These are phyloP conservation scores for Cystobasidium pallidum DNA, from an alignment of 1,284 basidiomycete species.

Conservation along the genomic window DNA sequence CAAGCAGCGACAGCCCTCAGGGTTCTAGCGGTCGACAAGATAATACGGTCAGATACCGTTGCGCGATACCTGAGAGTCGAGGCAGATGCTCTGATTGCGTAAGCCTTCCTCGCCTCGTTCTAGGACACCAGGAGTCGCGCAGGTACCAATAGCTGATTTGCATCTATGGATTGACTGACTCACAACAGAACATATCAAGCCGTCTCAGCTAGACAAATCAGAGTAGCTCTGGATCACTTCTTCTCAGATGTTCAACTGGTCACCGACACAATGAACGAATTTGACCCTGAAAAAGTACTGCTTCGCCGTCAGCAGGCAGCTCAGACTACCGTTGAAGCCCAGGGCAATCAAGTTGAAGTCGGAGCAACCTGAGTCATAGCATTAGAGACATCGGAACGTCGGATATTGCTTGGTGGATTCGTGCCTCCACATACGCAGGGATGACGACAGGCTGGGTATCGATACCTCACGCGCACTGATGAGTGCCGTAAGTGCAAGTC, in stretches of 20 bases:
- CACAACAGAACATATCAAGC: slow-evolving; percentile 47
- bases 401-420: too few relatives aligned
- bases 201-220: slow-evolving; percentile 50
- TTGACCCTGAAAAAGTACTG: slow-evolving; percentile 45
- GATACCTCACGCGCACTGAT: too few relatives aligned
- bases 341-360: slow-evolving; percentile 30
- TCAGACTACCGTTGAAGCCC: slow-evolving; percentile 26
- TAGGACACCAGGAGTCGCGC: too few relatives aligned
- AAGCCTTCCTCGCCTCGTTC: too few relatives aligned
- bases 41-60: slow-evolving; percentile 45
- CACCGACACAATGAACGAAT: slow-evolving; percentile 52
- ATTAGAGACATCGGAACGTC: too few relatives aligned
- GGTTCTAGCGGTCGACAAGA: slow-evolving; percentile 49
- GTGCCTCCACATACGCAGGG: too few relatives aligned
- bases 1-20: slow-evolving; percentile 47
- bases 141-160: too few relatives aligned
- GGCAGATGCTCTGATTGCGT: slow-evolving; percentile 43
- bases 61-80: slow-evolving; percentile 34
- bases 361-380: slow-evolving; percentile 1
- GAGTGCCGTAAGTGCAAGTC: too few relatives aligned
- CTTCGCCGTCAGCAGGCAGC: neutral
- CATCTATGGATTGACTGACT: too few relatives aligned
- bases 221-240: slow-evolving; percentile 61
- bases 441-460: too few relatives aligned
- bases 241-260: slow-evolving; percentile 64